Conservation (phyloP, 495 filamentous ascomycete species). For the Tuber aestivum region DNA sequence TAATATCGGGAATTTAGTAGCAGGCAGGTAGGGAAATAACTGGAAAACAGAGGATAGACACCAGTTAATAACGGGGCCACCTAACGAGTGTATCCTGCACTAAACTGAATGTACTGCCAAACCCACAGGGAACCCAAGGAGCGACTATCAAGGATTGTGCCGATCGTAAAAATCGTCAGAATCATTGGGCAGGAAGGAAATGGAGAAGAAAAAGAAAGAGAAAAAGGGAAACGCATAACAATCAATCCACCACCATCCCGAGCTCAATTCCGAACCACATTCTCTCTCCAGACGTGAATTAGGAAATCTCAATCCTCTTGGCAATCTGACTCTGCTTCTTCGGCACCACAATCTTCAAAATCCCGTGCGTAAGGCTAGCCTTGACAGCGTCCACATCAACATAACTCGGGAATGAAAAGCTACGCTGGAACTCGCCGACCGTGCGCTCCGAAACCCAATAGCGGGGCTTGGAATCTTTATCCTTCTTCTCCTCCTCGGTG, state of each 20-base stretch:
- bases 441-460: constrained; percentile 80
- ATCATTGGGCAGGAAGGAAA: not conserved
- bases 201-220: not conserved
- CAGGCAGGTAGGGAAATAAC: not conserved
- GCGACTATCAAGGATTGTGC: not conserved
- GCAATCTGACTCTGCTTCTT: constrained; percentile 58
- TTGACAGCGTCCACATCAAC: constrained; percentile 75
- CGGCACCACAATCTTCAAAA: constrained; percentile 68
- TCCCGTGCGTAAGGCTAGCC: constrained; percentile 70
- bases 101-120: not conserved
- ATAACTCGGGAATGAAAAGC: constrained; percentile 68
- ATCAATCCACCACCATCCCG: not conserved
- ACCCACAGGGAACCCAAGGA: not conserved
- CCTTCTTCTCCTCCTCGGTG: constrained; percentile 39
- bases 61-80: not conserved
- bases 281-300: constrained; percentile 22
- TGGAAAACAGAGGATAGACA: not conserved
- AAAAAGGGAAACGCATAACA: not conserved
- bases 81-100: not conserved
- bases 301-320: constrained; percentile 58
- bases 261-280: not conserved
- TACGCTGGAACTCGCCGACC: constrained; percentile 72
- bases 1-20: not conserved
- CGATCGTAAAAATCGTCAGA: not conserved
- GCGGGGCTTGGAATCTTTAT: constrained; percentile 45